These are phyloP conservation scores for Lecanicillium sp. DNA, from an alignment of 2,329 filamentous ascomycete species.

Conservation along the genomic window DNA sequence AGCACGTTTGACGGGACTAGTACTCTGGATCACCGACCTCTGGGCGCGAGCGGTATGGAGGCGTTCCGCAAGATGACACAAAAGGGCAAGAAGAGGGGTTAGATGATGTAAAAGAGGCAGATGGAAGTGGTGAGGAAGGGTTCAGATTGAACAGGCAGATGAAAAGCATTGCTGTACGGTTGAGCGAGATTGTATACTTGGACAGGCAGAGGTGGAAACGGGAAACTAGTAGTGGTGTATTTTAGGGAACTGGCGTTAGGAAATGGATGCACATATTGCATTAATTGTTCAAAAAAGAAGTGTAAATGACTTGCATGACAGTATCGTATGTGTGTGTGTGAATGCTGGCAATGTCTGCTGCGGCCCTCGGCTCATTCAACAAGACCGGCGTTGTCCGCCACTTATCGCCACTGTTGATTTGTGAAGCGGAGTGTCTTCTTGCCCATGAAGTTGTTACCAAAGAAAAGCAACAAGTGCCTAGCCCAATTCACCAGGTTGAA, in stretches of 20 bases:
- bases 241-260: conserved; percentile 4
- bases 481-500: too few relatives aligned
- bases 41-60: conserved; percentile 57
- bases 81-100: conserved; percentile 50
- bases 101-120: background rate
- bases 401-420: too few relatives aligned
- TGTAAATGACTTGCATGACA: too few relatives aligned
- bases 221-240: background rate
- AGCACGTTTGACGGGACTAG: conserved; percentile 54
- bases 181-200: background rate
- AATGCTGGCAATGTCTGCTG: too few relatives aligned
- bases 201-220: background rate
- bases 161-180: background rate
- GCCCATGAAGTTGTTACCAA: too few relatives aligned
- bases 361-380: too few relatives aligned
- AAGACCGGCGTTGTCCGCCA: too few relatives aligned
- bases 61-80: conserved; percentile 62
- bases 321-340: too few relatives aligned
- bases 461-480: too few relatives aligned
- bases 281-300: too few relatives aligned
- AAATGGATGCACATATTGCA: conserved; percentile 1
- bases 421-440: too few relatives aligned
- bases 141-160: background rate
- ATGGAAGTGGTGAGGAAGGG: background rate
- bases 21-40: conserved; percentile 49